Base-by-base conservation (phyloP, 768 basidiomycete species). In the Russula earlei region DNA sequence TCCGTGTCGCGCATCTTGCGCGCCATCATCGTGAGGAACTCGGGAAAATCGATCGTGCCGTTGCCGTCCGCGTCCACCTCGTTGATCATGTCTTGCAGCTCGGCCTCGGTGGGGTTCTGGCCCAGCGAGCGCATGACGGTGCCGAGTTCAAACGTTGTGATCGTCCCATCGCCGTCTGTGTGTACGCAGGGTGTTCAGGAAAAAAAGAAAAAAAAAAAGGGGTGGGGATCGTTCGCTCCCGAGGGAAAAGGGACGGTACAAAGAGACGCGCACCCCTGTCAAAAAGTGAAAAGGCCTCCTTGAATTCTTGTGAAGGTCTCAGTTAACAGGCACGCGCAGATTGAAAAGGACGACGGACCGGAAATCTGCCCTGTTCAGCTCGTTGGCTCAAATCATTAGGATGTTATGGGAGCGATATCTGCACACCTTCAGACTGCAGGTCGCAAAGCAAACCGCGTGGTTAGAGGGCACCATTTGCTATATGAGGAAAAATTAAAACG, bases 231-330 rank as follows among this genome's bases (percentile, higher is more conserved):
- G 15, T 36, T 36, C 34, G 12, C 31, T 6, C 5, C 24, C 9
- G 24, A 10, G 25, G 29, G 9, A 17, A 14, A 5, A 12, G n/a
- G 19, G 14, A 7, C 5, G 29, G 33, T n/a, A n/a, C n/a, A n/a
- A n/a, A 50, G 34, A 49, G 29, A 25, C 8, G 71, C 77, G 55
- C 58, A 91, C 92, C 89, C 71, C 92, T 94, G 77, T 96, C 92
- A 71, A 98, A 97, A 20, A 98, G 80, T 56, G 93, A 91, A 76
- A 98, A 97, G 48, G 94, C 94, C 77, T 97, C 95, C 80, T 95
- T 97, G 83, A 94, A 97, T 73, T 95, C 92, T n/a, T 90, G 68
- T 27, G 43, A n/a, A 25, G 34, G 44, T 24, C n/a, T 49, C 46
- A 51, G 45, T 41, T 20, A 22, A 33, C 47, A 25, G 14, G 11